Base-by-base conservation (phyloP, 2,329 filamentous ascomycete genomes). In the Epichloe uncinata region DNA sequence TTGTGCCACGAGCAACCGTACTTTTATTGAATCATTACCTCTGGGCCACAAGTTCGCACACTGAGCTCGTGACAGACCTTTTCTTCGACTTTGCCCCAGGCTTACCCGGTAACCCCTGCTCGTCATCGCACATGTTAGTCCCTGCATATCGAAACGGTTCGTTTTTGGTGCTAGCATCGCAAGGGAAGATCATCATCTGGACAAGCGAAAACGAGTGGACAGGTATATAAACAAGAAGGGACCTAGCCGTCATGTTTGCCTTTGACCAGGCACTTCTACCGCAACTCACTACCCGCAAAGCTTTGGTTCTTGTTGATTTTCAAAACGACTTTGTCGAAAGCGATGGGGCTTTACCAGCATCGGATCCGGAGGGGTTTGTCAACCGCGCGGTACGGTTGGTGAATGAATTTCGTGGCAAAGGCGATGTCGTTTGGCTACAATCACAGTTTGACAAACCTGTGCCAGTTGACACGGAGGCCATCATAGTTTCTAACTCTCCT, bases 251-350 rank as follows among this genome's bases (percentile, higher is more conserved):
- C 53, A 78, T 79, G 69, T 78, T 82, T 60, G 63, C 74, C 53
- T 79, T 82, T 62, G 75, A 81, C 57, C 66, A 71, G 38, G 64
- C 73, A 43, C 69, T 72, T 36, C 69, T 83, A 18, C 80, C 80
- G 11, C 68, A 75, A 45, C 66, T 84, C 48, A 70, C 67, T 33
- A 79, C 79, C 8, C 74, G 80, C 47, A 79, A 78, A 67, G 91
- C 87, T 1, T 73, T 98, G 42, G 72, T 97, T 18, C 70, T 94
- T 16, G 75, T 96, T 55, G 91, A 95, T 60, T 78, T 95, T 36
- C 93, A 97, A 62, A 88, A 94, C 59, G 91, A 96, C 64, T 95
- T 97, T 60, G 69, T 94, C 51, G 74, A 79, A 6, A 68, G 78
- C 1, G 74, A 79, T 47, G 85, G 86, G 49, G 77, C 81, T 26